phyloP scores from a whole-genome alignment of 495 filamentous ascomycete species.

The Hypoxylon fragiforme region DNA sequence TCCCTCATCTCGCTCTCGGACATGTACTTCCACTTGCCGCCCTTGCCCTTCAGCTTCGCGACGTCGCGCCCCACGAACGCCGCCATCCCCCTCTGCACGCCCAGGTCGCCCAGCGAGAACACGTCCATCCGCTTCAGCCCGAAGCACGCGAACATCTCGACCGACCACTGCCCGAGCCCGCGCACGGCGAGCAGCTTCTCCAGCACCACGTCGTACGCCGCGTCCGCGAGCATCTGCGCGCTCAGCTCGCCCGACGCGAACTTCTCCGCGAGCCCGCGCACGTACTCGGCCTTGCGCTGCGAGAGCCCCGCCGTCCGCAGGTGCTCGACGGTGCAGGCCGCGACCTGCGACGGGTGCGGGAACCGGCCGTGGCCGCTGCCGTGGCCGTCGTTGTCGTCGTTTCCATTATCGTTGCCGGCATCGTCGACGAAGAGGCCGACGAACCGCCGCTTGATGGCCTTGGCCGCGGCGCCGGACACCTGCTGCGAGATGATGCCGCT shows the following conservation, averaged over 20 bases:
- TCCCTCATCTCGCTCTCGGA: slow-evolving; percentile 88
- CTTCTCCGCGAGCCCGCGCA: slow-evolving; percentile 79
- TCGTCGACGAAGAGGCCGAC: slow-evolving; percentile 69
- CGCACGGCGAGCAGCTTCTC: slow-evolving; percentile 81
- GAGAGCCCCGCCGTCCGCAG: slow-evolving; percentile 86
- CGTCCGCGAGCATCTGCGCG: slow-evolving; percentile 71
- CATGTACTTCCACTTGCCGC: slow-evolving; percentile 98
- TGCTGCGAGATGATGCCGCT: slow-evolving; percentile 95
- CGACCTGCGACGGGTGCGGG: slow-evolving; percentile 75
- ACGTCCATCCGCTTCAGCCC: slow-evolving; percentile 89
- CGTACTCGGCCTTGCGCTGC: slow-evolving; percentile 92
- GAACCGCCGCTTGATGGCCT: slow-evolving; percentile 84
- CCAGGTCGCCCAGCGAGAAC: slow-evolving; percentile 89
- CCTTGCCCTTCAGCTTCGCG: slow-evolving; percentile 77
- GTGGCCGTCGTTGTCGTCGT: too few relatives aligned
- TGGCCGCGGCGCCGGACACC: slow-evolving; percentile 89
- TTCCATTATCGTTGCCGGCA: too few relatives aligned
- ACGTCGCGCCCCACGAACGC: slow-evolving; percentile 83
- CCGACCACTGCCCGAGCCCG: slow-evolving; percentile 87
- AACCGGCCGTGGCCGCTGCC: slow-evolving; percentile 61
- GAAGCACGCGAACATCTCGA: slow-evolving; percentile 97
- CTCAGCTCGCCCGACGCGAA: slow-evolving; percentile 75
- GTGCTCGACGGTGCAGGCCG: slow-evolving; percentile 57
- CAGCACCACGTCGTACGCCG: slow-evolving; percentile 83
- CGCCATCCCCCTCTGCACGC: slow-evolving; percentile 93